Base-by-base conservation (phyloP, 1,284 basidiomycete genomes). In the Omphalotus olearius region DNA sequence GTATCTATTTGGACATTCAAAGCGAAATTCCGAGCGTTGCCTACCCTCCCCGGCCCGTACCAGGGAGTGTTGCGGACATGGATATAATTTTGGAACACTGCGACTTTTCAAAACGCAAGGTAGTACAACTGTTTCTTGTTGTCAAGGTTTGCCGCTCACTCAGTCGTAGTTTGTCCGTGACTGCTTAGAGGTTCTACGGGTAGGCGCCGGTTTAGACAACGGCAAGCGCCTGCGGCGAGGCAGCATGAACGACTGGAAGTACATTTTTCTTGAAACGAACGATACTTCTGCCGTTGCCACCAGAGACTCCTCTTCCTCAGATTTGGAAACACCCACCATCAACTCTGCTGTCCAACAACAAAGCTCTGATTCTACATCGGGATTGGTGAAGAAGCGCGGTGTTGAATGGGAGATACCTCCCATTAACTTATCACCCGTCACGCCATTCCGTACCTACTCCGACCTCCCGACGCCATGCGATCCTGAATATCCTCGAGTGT, bases 71-170 rank as follows among this genome's bases (percentile, higher is more conserved):
- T 14, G 78, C 91, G 10, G 94, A 98, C 67, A 68, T 98, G 58
- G 94, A 98, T 66, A 71, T 88, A 20, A 73, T 96, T 1, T 85
- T 93, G 82, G 85, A 93, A 36, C 80, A 93, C 59, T 98, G 94
- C 65, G 91, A 95, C 69, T 94, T 93, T 63, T 80, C 81, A 14
- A 75, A 80, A 50, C 78, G 82, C 62, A 91, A 93, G 77, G 92
- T 91, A 59, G 57, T 74, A 56, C 38, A 14, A 13, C 16, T 33
- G 38, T 43, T 53, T 44, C 33, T 47, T 46, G 35, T 10, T 23
- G 30, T 33, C 13, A 10, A 3, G 30, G 45, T 45, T 10, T 54
- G 39, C 39, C 20, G 17, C 47, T 28, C 45, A 38, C 48, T 49
- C 26, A 47, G 50, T 33, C 20, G 6, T 61, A 88, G 80, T 89